A percentile compares a stretch with the other conserved stretches of the same genome.
phyloP scores from a whole-genome alignment of 345 rosid genomes.

The Anastatica hierochuntica region DNA sequence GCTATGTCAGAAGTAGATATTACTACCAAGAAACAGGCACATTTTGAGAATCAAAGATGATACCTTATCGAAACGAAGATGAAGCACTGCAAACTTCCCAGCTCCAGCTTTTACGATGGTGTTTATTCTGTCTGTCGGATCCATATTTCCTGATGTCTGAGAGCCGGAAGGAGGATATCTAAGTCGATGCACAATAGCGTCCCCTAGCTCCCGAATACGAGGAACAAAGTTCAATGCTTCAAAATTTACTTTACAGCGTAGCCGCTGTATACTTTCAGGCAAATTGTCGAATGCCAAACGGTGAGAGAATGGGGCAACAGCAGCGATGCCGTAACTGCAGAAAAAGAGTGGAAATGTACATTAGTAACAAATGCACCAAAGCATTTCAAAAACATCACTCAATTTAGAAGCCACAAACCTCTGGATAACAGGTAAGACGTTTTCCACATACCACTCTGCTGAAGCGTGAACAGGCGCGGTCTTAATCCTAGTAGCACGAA shows the following conservation, averaged over 20 bases:
- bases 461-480: conserved; percentile 88
- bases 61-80: conserved; percentile 97
- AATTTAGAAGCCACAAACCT: conserved; percentile 43
- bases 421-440: conserved; percentile 71
- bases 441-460: conserved; percentile 76
- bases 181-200: conserved; percentile 56
- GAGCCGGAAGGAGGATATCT: conserved; percentile 33
- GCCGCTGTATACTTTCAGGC: conserved; percentile 57
- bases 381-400: background rate
- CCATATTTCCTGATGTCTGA: conserved; percentile 27
- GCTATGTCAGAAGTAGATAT: background rate
- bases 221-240: conserved; percentile 68
- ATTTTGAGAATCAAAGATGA: conserved; percentile 5
- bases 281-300: conserved; percentile 78
- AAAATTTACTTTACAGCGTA: conserved; percentile 94
- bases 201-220: conserved; percentile 48
- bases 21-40: background rate
- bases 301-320: conserved; percentile 94
- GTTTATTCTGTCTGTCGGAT: conserved; percentile 27
- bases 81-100: conserved; percentile 72
- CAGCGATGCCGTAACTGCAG: conserved; percentile 80
- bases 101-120: conserved; percentile 32
- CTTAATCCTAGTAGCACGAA: conserved; percentile 84
- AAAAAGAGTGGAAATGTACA: background rate
- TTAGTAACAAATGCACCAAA: background rate